Conservation (phyloP, 2,329 filamentous ascomycete species). For the Monosporascus sp. region DNA sequence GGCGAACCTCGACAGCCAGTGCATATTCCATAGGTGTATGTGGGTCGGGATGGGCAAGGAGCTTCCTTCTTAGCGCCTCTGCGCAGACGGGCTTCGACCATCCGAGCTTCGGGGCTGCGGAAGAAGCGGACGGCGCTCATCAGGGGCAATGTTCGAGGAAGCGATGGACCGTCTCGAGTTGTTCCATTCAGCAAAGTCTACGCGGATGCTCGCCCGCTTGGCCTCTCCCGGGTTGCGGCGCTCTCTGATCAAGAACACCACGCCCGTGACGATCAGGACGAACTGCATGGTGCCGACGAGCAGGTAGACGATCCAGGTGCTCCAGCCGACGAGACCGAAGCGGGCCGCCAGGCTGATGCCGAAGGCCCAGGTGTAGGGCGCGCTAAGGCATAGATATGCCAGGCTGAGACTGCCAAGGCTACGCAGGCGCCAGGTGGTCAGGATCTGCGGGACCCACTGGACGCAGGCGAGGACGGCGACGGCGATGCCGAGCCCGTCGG, state of each 20-base stretch:
- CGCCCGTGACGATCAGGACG: slow-evolving; percentile 11
- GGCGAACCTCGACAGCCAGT: too few species aligned
- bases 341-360: slow-evolving; percentile 11
- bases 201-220: not conserved
- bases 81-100: too few species aligned
- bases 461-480: slow-evolving; percentile 15
- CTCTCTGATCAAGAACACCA: slow-evolving; percentile 11
- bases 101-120: too few species aligned
- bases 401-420: slow-evolving; percentile 14
- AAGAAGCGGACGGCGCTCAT: slow-evolving; percentile 4
- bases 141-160: slow-evolving; percentile 1
- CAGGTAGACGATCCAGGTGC: slow-evolving; percentile 15
- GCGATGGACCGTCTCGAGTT: slow-evolving; percentile 1
- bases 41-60: too few species aligned
- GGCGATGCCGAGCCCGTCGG: slow-evolving; percentile 11
- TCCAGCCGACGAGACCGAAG: slow-evolving; percentile 13
- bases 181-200: slow-evolving; percentile 6
- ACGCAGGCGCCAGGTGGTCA: slow-evolving; percentile 11
- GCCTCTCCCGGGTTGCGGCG: slow-evolving; percentile 1
- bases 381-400: slow-evolving; percentile 4
- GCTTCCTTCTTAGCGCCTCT: too few species aligned
- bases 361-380: slow-evolving; percentile 24
- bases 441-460: slow-evolving; percentile 15
- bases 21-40: too few species aligned
- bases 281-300: slow-evolving; percentile 16